phyloP scores from a whole-genome alignment of 345 rosid species.

The Gossypium arboreum region DNA sequence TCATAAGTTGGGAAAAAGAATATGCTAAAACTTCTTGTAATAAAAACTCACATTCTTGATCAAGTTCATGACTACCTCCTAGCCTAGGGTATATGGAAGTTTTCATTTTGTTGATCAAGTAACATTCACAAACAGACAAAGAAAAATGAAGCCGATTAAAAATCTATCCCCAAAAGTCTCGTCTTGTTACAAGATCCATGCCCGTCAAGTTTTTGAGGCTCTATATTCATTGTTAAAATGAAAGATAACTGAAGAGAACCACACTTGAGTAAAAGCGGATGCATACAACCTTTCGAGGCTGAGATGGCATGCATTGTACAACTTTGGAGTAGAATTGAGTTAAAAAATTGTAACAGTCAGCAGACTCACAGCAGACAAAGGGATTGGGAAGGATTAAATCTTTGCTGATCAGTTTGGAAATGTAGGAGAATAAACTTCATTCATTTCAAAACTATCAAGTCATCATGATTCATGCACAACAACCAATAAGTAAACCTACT shows the following conservation, averaged over 20 bases:
- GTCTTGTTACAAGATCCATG: background rate
- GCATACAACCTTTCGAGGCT: background rate
- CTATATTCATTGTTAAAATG: background rate
- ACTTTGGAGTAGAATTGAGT: background rate
- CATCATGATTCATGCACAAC: background rate
- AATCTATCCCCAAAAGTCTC: background rate
- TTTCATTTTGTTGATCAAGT: background rate
- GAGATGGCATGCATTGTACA: slow-evolving; percentile 1
- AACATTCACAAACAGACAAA: background rate
- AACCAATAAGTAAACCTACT: background rate
- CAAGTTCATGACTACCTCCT: slow-evolving; percentile 7
- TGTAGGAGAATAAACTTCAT: background rate
- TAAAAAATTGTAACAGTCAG: background rate
- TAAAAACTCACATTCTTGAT: background rate
- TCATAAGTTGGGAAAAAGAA: background rate
- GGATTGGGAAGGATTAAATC: background rate
- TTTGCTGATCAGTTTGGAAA: background rate
- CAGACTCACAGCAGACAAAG: background rate
- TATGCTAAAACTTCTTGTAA: background rate
- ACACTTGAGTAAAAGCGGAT: background rate
- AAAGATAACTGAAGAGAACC: slow-evolving; percentile 3
- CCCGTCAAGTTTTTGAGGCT: background rate
- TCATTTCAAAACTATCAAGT: background rate
- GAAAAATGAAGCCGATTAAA: background rate
- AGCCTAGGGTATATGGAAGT: background rate